A percentile compares a stretch with the other conserved stretches of the same genome.
Conservation (phyloP, 257 asterid species). For the Gentiana dahurica region DNA sequence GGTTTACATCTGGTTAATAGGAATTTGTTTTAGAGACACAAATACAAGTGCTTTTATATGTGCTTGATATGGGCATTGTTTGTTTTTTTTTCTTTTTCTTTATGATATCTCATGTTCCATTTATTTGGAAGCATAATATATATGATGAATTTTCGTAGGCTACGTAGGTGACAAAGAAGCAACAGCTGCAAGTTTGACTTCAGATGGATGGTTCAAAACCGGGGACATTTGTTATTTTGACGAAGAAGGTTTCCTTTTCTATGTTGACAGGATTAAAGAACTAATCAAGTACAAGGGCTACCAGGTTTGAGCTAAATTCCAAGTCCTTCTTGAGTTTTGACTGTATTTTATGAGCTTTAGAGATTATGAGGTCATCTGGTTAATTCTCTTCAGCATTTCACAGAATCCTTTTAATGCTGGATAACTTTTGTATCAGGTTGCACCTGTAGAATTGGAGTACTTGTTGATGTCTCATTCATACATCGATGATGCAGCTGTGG, state of each 20-base stretch:
- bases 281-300: slow-evolving; percentile 49
- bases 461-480: slow-evolving; percentile 41
- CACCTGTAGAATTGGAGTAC: slow-evolving; percentile 56
- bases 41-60: too few relatives aligned
- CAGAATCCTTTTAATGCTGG: not conserved
- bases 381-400: not conserved
- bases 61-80: too few relatives aligned
- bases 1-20: too few relatives aligned
- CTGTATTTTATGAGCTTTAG: too few relatives aligned
- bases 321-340: not conserved
- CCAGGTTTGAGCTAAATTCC: slow-evolving; percentile 28
- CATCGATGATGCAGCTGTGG: slow-evolving; percentile 45
- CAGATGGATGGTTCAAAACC: slow-evolving; percentile 53
- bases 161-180: slow-evolving; percentile 48
- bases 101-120: too few relatives aligned
- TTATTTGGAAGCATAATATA: too few relatives aligned
- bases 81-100: too few relatives aligned
- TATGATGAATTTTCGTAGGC: slow-evolving; percentile 17
- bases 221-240: slow-evolving; percentile 55
- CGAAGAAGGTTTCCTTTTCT: slow-evolving; percentile 34
- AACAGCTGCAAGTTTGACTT: slow-evolving; percentile 34
- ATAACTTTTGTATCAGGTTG: slow-evolving; percentile 23
- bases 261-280: slow-evolving; percentile 52
- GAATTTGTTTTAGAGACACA: too few relatives aligned
- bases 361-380: too few relatives aligned